Evolutionary conservation across 2,329 filamentous ascomycete genomes (phyloP), one percentile per base, ranked within the genome.

Genomic region (Ceratocystis variospora): DNA sequence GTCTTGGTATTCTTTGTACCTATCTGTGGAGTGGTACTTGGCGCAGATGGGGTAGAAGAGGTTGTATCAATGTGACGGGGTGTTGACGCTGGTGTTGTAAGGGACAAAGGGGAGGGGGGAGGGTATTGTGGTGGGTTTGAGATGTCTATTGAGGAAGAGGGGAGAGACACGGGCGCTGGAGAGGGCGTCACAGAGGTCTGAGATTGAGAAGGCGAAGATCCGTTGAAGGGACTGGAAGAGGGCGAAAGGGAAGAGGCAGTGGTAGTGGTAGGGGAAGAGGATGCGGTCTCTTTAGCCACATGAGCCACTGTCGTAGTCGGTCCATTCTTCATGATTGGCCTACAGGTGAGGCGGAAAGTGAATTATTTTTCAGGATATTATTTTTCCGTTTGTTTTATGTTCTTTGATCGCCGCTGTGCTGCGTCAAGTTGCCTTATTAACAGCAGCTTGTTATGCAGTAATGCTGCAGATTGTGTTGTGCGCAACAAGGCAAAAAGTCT

Each of bases 131-230:
- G 33, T 12, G 8, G 33, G 33, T 37, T 37, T 37, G 12, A 10
- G 12, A 37, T 37, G 63, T 72, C 70, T 68, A 72, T 70, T 45
- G 71, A 70, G 15, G 74, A 71, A 53, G 73, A 65, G 22, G 73
- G 72, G 41, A 72, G 70, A 62, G 66, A 65, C 62, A 53, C 62
- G 31, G 66, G 46, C 37, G 50, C 10, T 62, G 55, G 19, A 44
- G 64, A 75, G 68, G 28, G 75, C 70, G 19, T 73, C 71, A 63
- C 71, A 74, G n/a, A 75, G 74, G 67, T 73, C 73, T 55, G 76
- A 75, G 69, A 73, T 73, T 68, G 73, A 66, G 68, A 75, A 73
- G 64, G 68, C 25, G 72, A 69, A 61, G 72, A 68, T 15, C 28
- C 15, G 25, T 64, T 53, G 48, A 67, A 59, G 61, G 46, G 50